A percentile compares a stretch with the other conserved stretches of the same genome.
These are phyloP conservation scores for Lodderomyces pseudojiufengensis DNA, from an alignment of 1,139 yeast genomes.

Conservation along the genomic window DNA sequence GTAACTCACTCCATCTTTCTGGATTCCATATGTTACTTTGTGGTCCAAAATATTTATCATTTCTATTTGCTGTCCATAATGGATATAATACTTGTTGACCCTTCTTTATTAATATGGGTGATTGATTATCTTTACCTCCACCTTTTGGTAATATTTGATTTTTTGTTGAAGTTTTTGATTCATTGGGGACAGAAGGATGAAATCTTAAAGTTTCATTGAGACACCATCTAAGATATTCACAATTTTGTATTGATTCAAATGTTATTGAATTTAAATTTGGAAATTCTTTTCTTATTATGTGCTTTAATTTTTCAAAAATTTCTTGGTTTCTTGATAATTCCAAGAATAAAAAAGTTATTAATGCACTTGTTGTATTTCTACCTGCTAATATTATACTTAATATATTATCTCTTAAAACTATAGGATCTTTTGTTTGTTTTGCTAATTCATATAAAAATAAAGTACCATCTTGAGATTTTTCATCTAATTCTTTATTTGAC, in stretches of 20 bases:
- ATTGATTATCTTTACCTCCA: constrained; percentile 41
- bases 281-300: constrained; percentile 19
- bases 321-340: constrained; percentile 24
- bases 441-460: constrained; percentile 28
- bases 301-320: constrained; percentile 21
- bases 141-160: constrained; percentile 47
- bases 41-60: constrained; percentile 40
- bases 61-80: constrained; percentile 44
- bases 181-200: constrained; percentile 53
- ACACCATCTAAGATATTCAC: constrained; percentile 42
- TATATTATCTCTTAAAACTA: constrained; percentile 25
- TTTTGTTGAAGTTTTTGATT: constrained; percentile 39
- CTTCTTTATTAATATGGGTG: constrained; percentile 43
- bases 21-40: constrained; percentile 45
- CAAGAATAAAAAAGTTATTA: constrained; percentile 24
- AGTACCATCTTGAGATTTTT: constrained; percentile 18
- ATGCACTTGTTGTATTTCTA: constrained; percentile 31
- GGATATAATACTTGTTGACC: constrained; percentile 41
- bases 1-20: constrained; percentile 40
- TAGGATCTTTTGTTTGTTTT: constrained; percentile 24
- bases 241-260: constrained; percentile 44
- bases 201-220: constrained; percentile 49
- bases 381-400: constrained; percentile 33
- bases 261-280: constrained; percentile 28
- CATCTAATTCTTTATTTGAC: constrained; percentile 19